Evolutionary conservation across 345 rosid species (phyloP).

Genomic region (Moringa oleifera): DNA sequence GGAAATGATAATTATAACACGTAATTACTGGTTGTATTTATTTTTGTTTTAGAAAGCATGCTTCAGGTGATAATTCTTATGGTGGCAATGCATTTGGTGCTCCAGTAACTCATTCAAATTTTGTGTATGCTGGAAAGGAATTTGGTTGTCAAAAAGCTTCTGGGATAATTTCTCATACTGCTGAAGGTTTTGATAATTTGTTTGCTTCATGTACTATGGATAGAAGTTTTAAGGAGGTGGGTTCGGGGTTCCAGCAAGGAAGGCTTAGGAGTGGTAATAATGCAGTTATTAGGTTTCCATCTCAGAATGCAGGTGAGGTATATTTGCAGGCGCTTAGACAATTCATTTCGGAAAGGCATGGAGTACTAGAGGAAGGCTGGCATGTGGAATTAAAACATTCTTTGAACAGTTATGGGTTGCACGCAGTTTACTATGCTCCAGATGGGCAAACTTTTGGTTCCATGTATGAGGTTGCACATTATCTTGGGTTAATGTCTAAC

Average conservation of each 20-base stretch:
- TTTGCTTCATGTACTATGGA: slow-evolving; percentile 32
- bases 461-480: slow-evolving; percentile 71
- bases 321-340: slow-evolving; percentile 73
- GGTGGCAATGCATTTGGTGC: slow-evolving; percentile 48
- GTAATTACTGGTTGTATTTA: slow-evolving; percentile 30
- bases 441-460: slow-evolving; percentile 78
- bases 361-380: slow-evolving; percentile 84
- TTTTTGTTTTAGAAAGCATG: slow-evolving; percentile 54
- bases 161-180: slow-evolving; percentile 27
- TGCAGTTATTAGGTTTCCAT: slow-evolving; percentile 43
- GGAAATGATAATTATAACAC: slow-evolving; percentile 8
- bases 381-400: slow-evolving; percentile 64
- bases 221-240: slow-evolving; percentile 33
- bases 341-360: slow-evolving; percentile 74
- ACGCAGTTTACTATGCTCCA: slow-evolving; percentile 70
- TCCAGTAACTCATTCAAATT: slow-evolving; percentile 42
- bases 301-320: slow-evolving; percentile 56
- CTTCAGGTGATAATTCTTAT: slow-evolving; percentile 46
- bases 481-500: slow-evolving; percentile 66
- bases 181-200: slow-evolving; percentile 41
- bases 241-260: slow-evolving; percentile 47
- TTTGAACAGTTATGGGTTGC: slow-evolving; percentile 37
- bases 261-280: slow-evolving; percentile 38
- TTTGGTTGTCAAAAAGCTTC: slow-evolving; percentile 43
- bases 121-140: slow-evolving; percentile 37